Base-by-base conservation (phyloP, 257 asterid species). In the Solanum pimpinellifolium region DNA sequence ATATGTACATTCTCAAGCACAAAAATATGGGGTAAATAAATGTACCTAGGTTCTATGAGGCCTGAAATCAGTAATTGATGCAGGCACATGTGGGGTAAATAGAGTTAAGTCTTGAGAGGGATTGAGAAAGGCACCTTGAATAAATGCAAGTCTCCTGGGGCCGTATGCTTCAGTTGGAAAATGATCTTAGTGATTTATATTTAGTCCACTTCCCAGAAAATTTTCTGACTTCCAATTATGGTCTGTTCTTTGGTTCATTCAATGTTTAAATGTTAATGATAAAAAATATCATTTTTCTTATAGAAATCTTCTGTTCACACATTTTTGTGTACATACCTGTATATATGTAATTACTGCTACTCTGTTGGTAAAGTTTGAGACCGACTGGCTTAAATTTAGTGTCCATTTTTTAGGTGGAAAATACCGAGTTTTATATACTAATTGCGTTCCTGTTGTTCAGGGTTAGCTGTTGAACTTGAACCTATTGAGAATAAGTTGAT, bases 401-500 rank as follows among this genome's bases (percentile, higher is more conserved):
- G 31, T 86, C 39, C 46, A 46, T n/a, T 56, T 21, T 41, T 52
- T 33, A 65, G 75, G 66, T 83, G 85, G 90, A 47, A 75, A 80
- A 82, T 29, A 56, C 86, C 25, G 73, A 29, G 65, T 88, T 37
- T 29, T 46, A 77, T 81, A 89, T 44, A 87, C 87, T 52, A 23
- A 16, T 83, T 85, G 68, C 84, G 82, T 52, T 89, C 65, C 52
- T 88, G 77, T 49, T 25, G 31, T 89, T 83, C 97, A 95, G 99
- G 96, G 88, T 86, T 96, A 84, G 92, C 91, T 20, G 86, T 92
- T 88, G 91, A 92, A 91, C 87, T 93, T 92, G 88, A 87, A 90
- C 94, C 94, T 60, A 94, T 96, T 87, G 93, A 91, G 86, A 90
- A 90, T 9, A 93, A 92, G 59, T 88, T 91, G 94, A 93, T 93